phyloP scores from a whole-genome alignment of 345 rosid genomes.

The Clausena lansium region DNA sequence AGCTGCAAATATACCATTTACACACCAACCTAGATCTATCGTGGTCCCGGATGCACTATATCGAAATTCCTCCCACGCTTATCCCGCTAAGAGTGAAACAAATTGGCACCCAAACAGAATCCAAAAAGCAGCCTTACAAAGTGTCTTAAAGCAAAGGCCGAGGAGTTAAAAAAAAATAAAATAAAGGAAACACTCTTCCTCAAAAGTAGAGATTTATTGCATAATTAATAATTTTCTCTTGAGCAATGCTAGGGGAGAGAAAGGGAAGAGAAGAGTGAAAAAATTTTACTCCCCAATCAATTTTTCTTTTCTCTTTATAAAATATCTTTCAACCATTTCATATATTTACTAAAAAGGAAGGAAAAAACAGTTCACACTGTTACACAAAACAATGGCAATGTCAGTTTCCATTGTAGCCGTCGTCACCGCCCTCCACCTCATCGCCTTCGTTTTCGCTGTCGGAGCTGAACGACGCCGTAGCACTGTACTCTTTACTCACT shows the following conservation, averaged over 20 bases:
- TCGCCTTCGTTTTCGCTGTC: slow-evolving; percentile 89
- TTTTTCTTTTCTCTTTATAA: neutral
- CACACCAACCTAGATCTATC: no score
- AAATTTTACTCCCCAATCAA: no score
- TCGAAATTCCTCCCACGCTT: neutral
- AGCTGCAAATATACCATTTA: no score
- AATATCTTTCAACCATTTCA: neutral
- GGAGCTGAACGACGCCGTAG: slow-evolving; percentile 98
- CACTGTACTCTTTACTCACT: slow-evolving; percentile 42
- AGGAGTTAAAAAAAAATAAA: neutral
- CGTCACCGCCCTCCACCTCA: slow-evolving; percentile 66
- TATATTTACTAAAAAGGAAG: neutral
- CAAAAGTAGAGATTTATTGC: slow-evolving; percentile 6
- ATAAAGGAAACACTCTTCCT: neutral
- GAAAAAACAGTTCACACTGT: neutral
- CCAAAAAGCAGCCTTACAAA: slow-evolving; percentile 5
- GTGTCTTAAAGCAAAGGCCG: neutral
- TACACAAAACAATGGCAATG: slow-evolving; percentile 49
- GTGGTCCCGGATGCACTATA: neutral
- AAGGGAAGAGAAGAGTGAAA: no score
- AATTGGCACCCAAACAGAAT: neutral
- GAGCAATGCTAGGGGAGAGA: no score
- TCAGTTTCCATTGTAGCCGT: slow-evolving; percentile 58
- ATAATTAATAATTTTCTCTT: no score
- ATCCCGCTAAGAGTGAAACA: neutral